A percentile compares a stretch with the other conserved stretches of the same genome.
Evolutionary conservation across 2,329 filamentous ascomycete genomes (phyloP).

Genomic region (Claviceps sp.): DNA sequence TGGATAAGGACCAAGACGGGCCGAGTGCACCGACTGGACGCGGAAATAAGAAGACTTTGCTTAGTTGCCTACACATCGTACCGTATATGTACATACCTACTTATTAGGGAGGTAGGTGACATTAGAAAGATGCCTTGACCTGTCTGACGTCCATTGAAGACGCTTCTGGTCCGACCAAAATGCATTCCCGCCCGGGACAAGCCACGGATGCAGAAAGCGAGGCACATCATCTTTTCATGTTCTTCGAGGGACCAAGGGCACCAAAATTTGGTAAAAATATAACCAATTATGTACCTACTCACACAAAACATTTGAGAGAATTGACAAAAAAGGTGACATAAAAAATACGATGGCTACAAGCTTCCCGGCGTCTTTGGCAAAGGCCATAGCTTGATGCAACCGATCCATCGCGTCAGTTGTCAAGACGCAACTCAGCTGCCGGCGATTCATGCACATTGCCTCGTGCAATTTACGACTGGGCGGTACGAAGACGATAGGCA

Average conservation of each 20-base stretch:
- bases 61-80: no score
- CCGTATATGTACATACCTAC: no score
- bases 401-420: slow-evolving; percentile 5
- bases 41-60: no score
- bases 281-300: no score
- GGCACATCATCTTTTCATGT: no score
- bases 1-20: no score
- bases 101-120: no score
- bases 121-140: no score
- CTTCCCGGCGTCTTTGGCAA: neutral
- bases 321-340: neutral
- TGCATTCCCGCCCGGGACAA: neutral
- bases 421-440: slow-evolving; percentile 3
- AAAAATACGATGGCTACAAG: neutral
- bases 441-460: slow-evolving; percentile 6
- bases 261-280: no score
- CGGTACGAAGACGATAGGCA: neutral
- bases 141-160: neutral
- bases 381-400: neutral
- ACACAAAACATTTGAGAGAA: neutral
- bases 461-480: slow-evolving; percentile 3
- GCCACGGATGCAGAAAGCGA: neutral
- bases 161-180: neutral
- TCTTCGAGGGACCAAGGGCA: no score
- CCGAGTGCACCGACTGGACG: no score